Evolutionary conservation across 345 rosid species (phyloP).

Genomic region (Turritis glabra): DNA sequence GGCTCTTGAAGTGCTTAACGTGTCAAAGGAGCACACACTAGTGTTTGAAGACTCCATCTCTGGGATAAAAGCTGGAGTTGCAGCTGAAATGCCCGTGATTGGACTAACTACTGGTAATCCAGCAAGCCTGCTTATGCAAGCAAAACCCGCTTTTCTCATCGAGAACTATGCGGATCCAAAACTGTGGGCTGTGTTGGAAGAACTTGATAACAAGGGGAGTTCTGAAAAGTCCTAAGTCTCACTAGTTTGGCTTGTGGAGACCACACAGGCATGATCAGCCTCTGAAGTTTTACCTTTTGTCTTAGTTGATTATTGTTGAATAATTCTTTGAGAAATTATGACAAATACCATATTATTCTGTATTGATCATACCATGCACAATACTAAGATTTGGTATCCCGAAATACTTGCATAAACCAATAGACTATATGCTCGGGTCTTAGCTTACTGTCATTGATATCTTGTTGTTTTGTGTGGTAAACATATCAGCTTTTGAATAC

Average conservation of each 20-base stretch:
- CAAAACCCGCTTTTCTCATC: constrained; percentile 73
- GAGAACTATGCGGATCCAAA: constrained; percentile 79
- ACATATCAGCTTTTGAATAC: neutral
- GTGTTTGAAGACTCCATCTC: constrained; percentile 89
- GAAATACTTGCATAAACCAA: neutral
- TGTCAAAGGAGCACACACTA: constrained; percentile 81
- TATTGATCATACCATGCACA: neutral
- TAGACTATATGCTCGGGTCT: neutral
- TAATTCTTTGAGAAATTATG: constrained; percentile 18
- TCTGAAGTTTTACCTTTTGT: neutral
- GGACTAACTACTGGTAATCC: constrained; percentile 84
- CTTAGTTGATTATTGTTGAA: constrained; percentile 1
- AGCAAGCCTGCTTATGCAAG: constrained; percentile 58
- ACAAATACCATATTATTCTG: neutral
- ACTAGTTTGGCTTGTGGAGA: constrained; percentile 6
- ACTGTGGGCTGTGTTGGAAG: constrained; percentile 78
- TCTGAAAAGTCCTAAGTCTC: constrained; percentile 17
- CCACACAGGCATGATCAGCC: constrained; percentile 16
- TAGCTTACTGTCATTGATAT: neutral
- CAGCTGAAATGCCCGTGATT: constrained; percentile 87
- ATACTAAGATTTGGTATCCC: neutral
- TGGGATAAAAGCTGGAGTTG: constrained; percentile 94
- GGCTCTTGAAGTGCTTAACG: constrained; percentile 73
- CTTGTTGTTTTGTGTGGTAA: neutral
- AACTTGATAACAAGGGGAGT: constrained; percentile 53